Percentiles rank a stretch among this genome's conserved stretches.
Evolutionary conservation across 148 eudicot genomes (phyloP).

Genomic region (Talinum fruticosum): DNA sequence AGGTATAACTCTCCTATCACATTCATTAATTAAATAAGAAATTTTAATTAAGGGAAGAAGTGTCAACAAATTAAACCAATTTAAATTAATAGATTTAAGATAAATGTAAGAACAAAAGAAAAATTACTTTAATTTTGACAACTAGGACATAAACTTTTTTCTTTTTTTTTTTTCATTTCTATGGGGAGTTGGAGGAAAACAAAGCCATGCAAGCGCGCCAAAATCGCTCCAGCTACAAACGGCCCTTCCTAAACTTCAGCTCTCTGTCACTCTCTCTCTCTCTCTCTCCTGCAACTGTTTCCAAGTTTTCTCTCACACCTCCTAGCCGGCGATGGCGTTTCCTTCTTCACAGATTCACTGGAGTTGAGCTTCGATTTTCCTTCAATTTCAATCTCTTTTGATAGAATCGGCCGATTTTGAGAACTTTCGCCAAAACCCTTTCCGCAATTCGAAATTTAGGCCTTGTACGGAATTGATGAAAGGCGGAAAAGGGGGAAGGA

Average conservation of each 20-base stretch:
- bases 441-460: neutral
- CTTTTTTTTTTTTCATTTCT: no score
- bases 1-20: no score
- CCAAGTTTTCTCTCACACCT: no score
- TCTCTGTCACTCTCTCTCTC: constrained; percentile 1
- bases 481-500: constrained; percentile 32
- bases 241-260: constrained; percentile 30
- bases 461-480: constrained; percentile 19
- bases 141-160: no score
- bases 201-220: constrained; percentile 60
- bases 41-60: no score
- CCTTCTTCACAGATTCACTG: constrained; percentile 4
- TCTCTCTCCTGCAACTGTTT: no score
- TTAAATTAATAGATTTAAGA: no score
- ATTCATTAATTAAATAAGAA: no score
- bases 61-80: no score
- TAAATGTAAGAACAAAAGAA: neutral
- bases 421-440: neutral
- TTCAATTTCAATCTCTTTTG: neutral
- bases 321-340: no score
- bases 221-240: constrained; percentile 38
- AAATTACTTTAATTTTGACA: no score
- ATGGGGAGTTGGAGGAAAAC: constrained; percentile 11
- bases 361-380: neutral
- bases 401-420: neutral